Evolutionary conservation across 2,329 filamentous ascomycete species (phyloP), one percentile per base, ranked within the genome.

Genomic region (Pseudogymnoascus pannorum): DNA sequence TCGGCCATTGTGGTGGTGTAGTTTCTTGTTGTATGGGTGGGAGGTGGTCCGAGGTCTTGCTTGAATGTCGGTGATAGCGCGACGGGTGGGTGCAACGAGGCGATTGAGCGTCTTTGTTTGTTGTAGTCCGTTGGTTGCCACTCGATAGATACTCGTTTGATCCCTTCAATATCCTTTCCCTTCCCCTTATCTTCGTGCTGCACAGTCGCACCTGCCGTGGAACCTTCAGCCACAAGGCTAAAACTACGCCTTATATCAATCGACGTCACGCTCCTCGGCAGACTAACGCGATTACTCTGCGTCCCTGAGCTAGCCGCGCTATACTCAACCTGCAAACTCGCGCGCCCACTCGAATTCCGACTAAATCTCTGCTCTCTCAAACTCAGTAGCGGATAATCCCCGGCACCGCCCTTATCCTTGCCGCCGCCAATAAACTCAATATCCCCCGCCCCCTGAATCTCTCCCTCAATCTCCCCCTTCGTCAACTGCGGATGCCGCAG

Each of bases 291-390:
- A 64, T 70, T 63, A 54, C 42, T 68, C 24, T 51, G 44, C n/a
- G 66, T 68, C 14, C 64, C 66, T 18, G 61, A 62, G 20, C 68
- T 68, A 64, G 69, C 70, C 20, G 68, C 69, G 65, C 76, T 79
- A 65, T 75, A 76, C 67, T 81, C 79, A 61, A 81, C 76, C 62
- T 76, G 71, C 58, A 79, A 68, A 67, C 77, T 79, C 38, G 66
- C 70, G 38, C 70, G 75, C 16, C 77, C 76, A 44, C 71, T 74
- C 4, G 36, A 79, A 66, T 80, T 74, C 60, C 80, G 75, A 68
- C 78, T 84, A 64, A 78, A 78, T 66, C 80, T 79, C 66, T 79
- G 80, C 71, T 85, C 80, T 20, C 81, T 79, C 57, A 86, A 75
- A 33, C 79, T 81, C 63, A 86, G 74, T 48, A 86, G 75, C 29